Evolutionary conservation across 164 flowering plant species (phyloP), one percentile per base, ranked within the genome.

Genomic region (Brasenia schreberi): DNA sequence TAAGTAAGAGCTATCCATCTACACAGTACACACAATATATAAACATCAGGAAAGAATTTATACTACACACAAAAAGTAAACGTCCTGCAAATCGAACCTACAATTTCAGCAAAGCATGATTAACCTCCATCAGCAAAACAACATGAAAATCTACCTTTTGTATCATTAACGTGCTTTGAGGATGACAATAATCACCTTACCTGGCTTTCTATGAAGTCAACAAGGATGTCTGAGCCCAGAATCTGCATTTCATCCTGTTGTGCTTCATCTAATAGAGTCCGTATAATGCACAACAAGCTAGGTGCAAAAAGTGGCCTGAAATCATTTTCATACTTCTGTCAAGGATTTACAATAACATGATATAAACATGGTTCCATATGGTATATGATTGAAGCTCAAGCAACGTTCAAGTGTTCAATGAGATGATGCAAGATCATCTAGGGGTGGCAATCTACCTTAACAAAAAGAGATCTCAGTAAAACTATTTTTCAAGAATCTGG

Each of bases 221-320:
- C 87, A 73, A 92, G 92, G 68, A 75, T 79, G 64, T 65, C 72
- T 80, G 96, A 87, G 63, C 87, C 98, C 62, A 86, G 69, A 70
- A 88, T 78, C 70, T 75, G 83, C 85, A 92, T 79, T 68, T 86
- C 85, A 69, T 81, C 89, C 58, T 80, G 81, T 18, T 79, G 80
- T 53, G 85, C 79, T 77, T 92, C 95, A 56, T 92, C 98, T 62
- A 92, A 71, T 66, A 92, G 85, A 14, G 86, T 87, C 52, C 87
- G 86, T 64, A 84, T 68, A 49, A 85, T 80, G 64, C 76, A 80
- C 70, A 92, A 70, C 61, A 89, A 79, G 76, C 96, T 88, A 77
- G 81, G 76, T 14, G 95, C 90, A 83, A 80, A 89, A 3, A 92
- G 75, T 11, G 96, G 87, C 95, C 98, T 92, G 91, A 80, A 74